These are phyloP conservation scores for Sclerospora graminicola DNA, from an alignment of 352 stramenopile species.

Conservation along the genomic window DNA sequence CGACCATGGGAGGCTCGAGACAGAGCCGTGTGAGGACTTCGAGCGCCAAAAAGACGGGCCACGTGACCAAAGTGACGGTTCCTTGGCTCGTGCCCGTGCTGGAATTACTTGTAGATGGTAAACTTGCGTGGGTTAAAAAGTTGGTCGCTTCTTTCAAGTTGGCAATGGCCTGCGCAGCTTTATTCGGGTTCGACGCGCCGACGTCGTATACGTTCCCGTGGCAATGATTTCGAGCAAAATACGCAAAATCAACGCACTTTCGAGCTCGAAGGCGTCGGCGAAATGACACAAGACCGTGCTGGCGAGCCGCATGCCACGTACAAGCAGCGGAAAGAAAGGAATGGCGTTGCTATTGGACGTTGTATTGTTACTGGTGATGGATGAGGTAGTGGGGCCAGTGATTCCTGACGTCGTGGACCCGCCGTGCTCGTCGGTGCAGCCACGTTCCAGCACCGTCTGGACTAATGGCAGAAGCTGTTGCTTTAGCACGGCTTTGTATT, in stretches of 20 bases:
- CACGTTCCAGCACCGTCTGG: constrained; percentile 59
- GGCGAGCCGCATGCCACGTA: constrained; percentile 74
- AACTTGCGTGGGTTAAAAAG: constrained; percentile 43
- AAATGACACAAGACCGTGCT: constrained; percentile 73
- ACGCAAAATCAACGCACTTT: constrained; percentile 55
- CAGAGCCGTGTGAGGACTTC: constrained; percentile 76
- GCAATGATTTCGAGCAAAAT: constrained; percentile 69
- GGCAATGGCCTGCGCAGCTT: constrained; percentile 21
- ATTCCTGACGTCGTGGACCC: constrained; percentile 24
- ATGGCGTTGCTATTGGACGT: constrained; percentile 14
- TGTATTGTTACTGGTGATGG: constrained; percentile 26
- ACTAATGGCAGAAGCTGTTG: constrained; percentile 70
- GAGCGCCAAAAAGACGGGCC: constrained; percentile 67
- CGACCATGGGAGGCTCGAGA: constrained; percentile 54
- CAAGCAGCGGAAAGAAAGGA: constrained; percentile 70
- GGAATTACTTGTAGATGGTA: constrained; percentile 12
- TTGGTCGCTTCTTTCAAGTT: constrained; percentile 53
- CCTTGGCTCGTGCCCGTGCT: constrained; percentile 5
- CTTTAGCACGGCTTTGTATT: constrained; percentile 73
- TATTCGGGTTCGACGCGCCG: no score
- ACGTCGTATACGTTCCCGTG: constrained; percentile 54
- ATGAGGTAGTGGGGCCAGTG: constrained; percentile 18
- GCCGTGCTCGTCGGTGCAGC: constrained; percentile 37
- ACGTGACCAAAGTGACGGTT: constrained; percentile 70
- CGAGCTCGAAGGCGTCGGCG: constrained; percentile 45